These are phyloP conservation scores for Fusarium pseudoanthophilum DNA, from an alignment of 2,329 filamentous ascomycete species.

Conservation along the genomic window DNA sequence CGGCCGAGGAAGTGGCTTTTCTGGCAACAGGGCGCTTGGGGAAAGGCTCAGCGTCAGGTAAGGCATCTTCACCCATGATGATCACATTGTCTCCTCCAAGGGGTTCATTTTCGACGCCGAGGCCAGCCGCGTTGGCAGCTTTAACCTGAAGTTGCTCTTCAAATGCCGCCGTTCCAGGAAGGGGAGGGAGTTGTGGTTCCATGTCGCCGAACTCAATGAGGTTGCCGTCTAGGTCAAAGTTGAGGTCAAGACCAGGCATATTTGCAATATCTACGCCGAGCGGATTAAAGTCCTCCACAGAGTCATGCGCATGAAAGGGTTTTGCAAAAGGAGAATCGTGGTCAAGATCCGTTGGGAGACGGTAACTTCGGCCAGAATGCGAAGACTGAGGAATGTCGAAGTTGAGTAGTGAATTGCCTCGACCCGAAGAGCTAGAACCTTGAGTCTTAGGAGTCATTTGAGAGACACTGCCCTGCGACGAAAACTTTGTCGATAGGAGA, in stretches of 20 bases:
- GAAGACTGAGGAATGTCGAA: slow-evolving; percentile 52
- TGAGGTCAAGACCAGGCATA: slow-evolving; percentile 56
- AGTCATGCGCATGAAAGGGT: slow-evolving; percentile 27
- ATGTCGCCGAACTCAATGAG: slow-evolving; percentile 54
- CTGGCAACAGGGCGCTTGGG: slow-evolving; percentile 37
- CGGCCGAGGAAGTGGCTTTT: slow-evolving; percentile 23
- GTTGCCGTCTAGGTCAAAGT: slow-evolving; percentile 64
- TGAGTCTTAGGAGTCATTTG: slow-evolving; percentile 58
- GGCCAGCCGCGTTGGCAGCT: slow-evolving; percentile 19
- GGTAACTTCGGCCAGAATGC: slow-evolving; percentile 47
- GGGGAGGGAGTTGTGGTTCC: slow-evolving; percentile 56
- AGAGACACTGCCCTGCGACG: slow-evolving; percentile 53
- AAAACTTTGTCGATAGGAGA: slow-evolving; percentile 51
- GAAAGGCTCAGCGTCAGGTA: slow-evolving; percentile 53
- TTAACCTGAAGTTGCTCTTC: slow-evolving; percentile 13
- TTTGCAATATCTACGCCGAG: slow-evolving; percentile 54
- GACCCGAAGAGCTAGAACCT: slow-evolving; percentile 46
- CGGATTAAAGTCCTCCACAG: slow-evolving; percentile 44
- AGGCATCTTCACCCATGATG: slow-evolving; percentile 52
- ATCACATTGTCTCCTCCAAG: slow-evolving; percentile 49
- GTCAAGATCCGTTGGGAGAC: slow-evolving; percentile 50
- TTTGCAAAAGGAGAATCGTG: slow-evolving; percentile 46
- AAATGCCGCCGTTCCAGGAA: slow-evolving; percentile 43
- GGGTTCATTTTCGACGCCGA: slow-evolving; percentile 2
- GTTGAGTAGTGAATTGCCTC: slow-evolving; percentile 42